Evolutionary conservation across 176 grass and related monocot genomes (phyloP).

Genomic region (Triticum timopheevii): DNA sequence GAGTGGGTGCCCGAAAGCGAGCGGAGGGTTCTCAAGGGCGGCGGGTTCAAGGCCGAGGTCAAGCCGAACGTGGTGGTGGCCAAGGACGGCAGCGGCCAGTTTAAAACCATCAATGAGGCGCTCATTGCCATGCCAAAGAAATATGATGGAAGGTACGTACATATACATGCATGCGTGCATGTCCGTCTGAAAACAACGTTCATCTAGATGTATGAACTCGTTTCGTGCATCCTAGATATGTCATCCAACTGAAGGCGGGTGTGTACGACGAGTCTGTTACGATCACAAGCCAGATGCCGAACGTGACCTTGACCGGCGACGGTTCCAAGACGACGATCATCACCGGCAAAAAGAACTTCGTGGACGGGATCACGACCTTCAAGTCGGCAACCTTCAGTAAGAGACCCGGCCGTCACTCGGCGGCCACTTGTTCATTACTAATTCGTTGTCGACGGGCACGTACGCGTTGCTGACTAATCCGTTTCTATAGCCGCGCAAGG

Average conservation of each 20-base stretch:
- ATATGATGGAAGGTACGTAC: slow-evolving; percentile 47
- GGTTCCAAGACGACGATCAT: slow-evolving; percentile 63
- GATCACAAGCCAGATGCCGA: slow-evolving; percentile 42
- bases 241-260: slow-evolving; percentile 82
- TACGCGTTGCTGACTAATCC: neutral
- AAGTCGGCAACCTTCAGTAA: slow-evolving; percentile 78
- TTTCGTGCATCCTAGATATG: slow-evolving; percentile 40
- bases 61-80: slow-evolving; percentile 68
- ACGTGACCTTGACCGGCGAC: slow-evolving; percentile 66
- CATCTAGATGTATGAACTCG: neutral
- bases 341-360: slow-evolving; percentile 68
- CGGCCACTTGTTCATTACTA: neutral
- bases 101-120: slow-evolving; percentile 82
- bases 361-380: slow-evolving; percentile 73
- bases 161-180: neutral
- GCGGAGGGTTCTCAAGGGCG: slow-evolving; percentile 52
- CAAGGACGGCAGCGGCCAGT: slow-evolving; percentile 76
- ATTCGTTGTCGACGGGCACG: neutral
- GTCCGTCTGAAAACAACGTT: neutral
- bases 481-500: slow-evolving; percentile 46
- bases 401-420: neutral
- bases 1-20: slow-evolving; percentile 47
- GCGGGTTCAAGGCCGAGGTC: slow-evolving; percentile 42
- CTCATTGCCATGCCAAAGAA: slow-evolving; percentile 61
- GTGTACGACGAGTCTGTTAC: slow-evolving; percentile 67